These are phyloP conservation scores for Puccinia hordei DNA, from an alignment of 1,284 basidiomycete genomes.

Conservation along the genomic window DNA sequence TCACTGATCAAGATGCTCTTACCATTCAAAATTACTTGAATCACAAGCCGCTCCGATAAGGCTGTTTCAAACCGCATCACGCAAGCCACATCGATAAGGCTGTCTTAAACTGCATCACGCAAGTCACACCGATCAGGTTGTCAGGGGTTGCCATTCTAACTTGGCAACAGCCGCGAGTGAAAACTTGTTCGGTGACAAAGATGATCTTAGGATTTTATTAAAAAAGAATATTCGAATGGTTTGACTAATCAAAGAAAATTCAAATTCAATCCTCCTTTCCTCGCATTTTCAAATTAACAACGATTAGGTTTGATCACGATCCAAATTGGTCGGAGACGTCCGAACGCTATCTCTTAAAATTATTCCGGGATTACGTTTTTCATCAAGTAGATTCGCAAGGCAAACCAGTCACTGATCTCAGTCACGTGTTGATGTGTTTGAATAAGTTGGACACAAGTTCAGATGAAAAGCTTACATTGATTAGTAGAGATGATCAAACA, in stretches of 20 bases:
- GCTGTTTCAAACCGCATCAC: slow-evolving; percentile 56
- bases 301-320: slow-evolving; percentile 81
- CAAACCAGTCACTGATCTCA: slow-evolving; percentile 83
- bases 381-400: slow-evolving; percentile 92
- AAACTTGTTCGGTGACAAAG: no score
- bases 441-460: slow-evolving; percentile 81
- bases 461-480: slow-evolving; percentile 91
- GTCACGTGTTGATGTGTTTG: slow-evolving; percentile 70
- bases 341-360: slow-evolving; percentile 94
- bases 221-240: no score
- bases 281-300: slow-evolving; percentile 56
- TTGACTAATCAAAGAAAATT: no score
- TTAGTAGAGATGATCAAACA: slow-evolving; percentile 90
- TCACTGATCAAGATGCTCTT: no score
- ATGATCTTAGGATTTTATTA: no score
- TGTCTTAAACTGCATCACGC: no score
- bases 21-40: no score
- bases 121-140: no score
- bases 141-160: no score
- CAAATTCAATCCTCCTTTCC: no score
- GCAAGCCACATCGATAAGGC: slow-evolving; percentile 54
- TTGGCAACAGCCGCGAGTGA: no score
- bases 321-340: slow-evolving; percentile 97
- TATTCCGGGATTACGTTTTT: slow-evolving; percentile 98
- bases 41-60: no score